Evolutionary conservation across 352 stramenopile species (phyloP).

Genomic region (Globisporangium cystogenes): DNA sequence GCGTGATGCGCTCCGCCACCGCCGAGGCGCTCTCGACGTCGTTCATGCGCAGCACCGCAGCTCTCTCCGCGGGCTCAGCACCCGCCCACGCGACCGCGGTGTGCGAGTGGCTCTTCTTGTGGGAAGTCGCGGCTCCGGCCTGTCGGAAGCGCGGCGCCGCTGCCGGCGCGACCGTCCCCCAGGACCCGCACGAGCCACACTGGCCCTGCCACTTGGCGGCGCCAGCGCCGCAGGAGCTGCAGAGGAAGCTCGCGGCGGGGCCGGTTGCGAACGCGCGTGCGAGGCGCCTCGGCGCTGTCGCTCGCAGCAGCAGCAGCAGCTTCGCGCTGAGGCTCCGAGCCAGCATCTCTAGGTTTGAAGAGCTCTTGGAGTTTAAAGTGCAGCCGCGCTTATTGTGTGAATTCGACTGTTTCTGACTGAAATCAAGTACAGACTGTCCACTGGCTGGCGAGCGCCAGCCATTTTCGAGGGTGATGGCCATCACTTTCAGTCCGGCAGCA

Average conservation of each 20-base stretch:
- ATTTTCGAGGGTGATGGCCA: background rate
- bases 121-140: slow-evolving; percentile 41
- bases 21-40: slow-evolving; percentile 51
- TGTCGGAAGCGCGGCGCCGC: slow-evolving; percentile 43
- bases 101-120: slow-evolving; percentile 29
- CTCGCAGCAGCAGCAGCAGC: background rate
- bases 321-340: background rate
- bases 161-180: slow-evolving; percentile 84
- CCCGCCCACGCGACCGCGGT: slow-evolving; percentile 27
- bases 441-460: background rate
- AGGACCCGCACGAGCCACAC: slow-evolving; percentile 85
- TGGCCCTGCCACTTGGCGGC: slow-evolving; percentile 85
- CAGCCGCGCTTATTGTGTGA: background rate
- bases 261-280: slow-evolving; percentile 16
- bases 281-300: background rate
- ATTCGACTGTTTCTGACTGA: background rate
- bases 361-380: too few relatives aligned
- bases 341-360: background rate
- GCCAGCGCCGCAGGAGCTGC: slow-evolving; percentile 46
- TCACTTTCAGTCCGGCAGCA: background rate
- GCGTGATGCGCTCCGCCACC: slow-evolving; percentile 48
- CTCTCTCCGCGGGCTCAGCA: background rate
- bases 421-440: background rate
- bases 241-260: slow-evolving; percentile 29
- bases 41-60: slow-evolving; percentile 51